A percentile compares a stretch with the other conserved stretches of the same genome.
Evolutionary conservation across 139 green algal species (phyloP).

Genomic region (Nannochloris sp.): DNA sequence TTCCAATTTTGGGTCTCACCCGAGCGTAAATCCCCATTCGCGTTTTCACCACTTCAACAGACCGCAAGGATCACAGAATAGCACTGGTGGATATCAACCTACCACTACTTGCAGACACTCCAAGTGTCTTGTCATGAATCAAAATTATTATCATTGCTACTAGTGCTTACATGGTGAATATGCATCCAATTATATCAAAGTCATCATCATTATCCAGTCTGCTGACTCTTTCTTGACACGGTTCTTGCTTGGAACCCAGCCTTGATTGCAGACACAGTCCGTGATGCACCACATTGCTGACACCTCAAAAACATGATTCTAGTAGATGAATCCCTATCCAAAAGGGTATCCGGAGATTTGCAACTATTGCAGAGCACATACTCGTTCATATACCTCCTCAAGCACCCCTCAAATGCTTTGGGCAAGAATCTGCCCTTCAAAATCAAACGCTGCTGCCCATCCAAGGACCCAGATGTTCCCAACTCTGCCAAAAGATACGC

Average conservation of each 20-base stretch:
- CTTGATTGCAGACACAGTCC: constrained; percentile 76
- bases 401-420: constrained; percentile 95
- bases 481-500: constrained; percentile 92
- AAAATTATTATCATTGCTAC: too few species aligned
- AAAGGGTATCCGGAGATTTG: constrained; percentile 91
- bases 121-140: too few species aligned
- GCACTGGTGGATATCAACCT: too few species aligned
- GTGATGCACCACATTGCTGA: constrained; percentile 69
- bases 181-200: background rate
- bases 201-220: constrained; percentile 19
- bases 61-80: too few species aligned
- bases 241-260: constrained; percentile 82
- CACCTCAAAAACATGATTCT: constrained; percentile 87
- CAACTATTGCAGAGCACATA: constrained; percentile 97
- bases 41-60: too few species aligned
- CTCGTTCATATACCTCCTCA: constrained; percentile 95
- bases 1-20: too few species aligned
- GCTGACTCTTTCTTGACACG: constrained; percentile 23
- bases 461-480: constrained; percentile 74
- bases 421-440: constrained; percentile 96
- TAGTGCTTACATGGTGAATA: too few species aligned
- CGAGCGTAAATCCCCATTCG: too few species aligned
- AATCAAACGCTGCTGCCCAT: constrained; percentile 90
- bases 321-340: constrained; percentile 78
- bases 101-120: too few species aligned